Base-by-base conservation (phyloP, 257 asterid genomes). In the Plantago ovata region DNA sequence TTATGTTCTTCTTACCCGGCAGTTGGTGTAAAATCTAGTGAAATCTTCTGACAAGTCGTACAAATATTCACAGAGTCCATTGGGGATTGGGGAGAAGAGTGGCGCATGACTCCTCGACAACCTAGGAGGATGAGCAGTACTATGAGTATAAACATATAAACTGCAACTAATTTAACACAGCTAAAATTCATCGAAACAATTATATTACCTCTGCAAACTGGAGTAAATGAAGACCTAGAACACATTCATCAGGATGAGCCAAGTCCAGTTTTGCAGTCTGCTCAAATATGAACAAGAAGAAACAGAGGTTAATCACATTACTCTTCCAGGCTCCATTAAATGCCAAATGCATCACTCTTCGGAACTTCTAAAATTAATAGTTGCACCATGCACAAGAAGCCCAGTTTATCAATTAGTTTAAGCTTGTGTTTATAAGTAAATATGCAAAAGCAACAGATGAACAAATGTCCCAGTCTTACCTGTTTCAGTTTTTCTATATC, bases 1-100 rank as follows among this genome's bases (percentile, higher is more conserved):
- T 45, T 45, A 12, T 20, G 7, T 5, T 45, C 38, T 36, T 20
- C 64, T 45, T 80, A 93, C 99, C 99, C 80, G 89, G 52, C 99
- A 93, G 72, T 81, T 86, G 36, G 96, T 81, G 41, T 86, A 89
- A 57, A 93, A 93, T 69, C 72, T 72, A 21, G 97, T 82, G 82
- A 82, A 93, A 78, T 81, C 86, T 70, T 93, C 96, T 0, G 99
- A 93, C 71, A 93, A 48, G 53, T 83, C 84, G 79, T 86, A 93
- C 13, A 89, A 73, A 66, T 84, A 93, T 72, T 93, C 96, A 66
- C 99, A 93, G 69, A 86, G 50, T 16, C 69, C 63, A 53, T 82
- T 86, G 1, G 99, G 99, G 9, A 53, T 82, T 86, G 1, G 99
- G 99, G 9, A 72, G 63, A 24, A 93, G 83, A 76, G 64, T 82